phyloP scores from a whole-genome alignment of 495 filamentous ascomycete species.

The Xylaria bambusicola region DNA sequence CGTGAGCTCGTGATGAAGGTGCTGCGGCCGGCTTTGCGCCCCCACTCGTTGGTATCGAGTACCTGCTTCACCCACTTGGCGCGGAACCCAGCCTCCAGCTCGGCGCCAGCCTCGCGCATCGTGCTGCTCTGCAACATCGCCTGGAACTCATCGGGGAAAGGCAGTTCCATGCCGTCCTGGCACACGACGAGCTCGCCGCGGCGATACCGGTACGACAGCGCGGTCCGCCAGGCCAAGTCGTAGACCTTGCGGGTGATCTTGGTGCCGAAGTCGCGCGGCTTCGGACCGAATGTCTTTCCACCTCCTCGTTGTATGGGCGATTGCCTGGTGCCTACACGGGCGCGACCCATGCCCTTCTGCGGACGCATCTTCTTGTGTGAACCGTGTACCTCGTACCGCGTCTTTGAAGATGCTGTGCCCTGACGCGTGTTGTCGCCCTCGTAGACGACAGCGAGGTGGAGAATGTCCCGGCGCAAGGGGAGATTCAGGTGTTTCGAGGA shows the following conservation, averaged over 20 bases:
- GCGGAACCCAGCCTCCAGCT: slow-evolving; percentile 50
- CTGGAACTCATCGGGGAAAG: slow-evolving; percentile 45
- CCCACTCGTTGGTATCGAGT: slow-evolving; percentile 72
- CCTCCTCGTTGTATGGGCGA: slow-evolving; percentile 84
- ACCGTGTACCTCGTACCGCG: slow-evolving; percentile 79
- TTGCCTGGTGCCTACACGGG: slow-evolving; percentile 77
- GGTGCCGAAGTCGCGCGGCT: slow-evolving; percentile 85
- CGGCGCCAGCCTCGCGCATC: slow-evolving; percentile 27
- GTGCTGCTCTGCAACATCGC: slow-evolving; percentile 30
- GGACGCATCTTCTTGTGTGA: slow-evolving; percentile 72
- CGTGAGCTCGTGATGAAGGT: slow-evolving; percentile 69
- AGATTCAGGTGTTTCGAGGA: slow-evolving; percentile 77
- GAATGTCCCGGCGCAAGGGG: slow-evolving; percentile 85
- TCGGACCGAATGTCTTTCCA: slow-evolving; percentile 83
- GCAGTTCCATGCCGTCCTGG: slow-evolving; percentile 68
- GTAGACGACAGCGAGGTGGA: slow-evolving; percentile 89
- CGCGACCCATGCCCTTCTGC: slow-evolving; percentile 83
- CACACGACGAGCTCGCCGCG: slow-evolving; percentile 85
- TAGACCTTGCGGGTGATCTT: slow-evolving; percentile 86
- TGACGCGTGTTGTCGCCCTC: slow-evolving; percentile 88
- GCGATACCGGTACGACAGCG: slow-evolving; percentile 85
- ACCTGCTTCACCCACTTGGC: slow-evolving; percentile 64
- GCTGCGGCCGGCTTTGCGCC: slow-evolving; percentile 66
- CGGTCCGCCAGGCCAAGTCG: slow-evolving; percentile 93
- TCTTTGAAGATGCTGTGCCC: slow-evolving; percentile 85